These are phyloP conservation scores for Silene uniflora DNA, from an alignment of 148 eudicot species.

Conservation along the genomic window DNA sequence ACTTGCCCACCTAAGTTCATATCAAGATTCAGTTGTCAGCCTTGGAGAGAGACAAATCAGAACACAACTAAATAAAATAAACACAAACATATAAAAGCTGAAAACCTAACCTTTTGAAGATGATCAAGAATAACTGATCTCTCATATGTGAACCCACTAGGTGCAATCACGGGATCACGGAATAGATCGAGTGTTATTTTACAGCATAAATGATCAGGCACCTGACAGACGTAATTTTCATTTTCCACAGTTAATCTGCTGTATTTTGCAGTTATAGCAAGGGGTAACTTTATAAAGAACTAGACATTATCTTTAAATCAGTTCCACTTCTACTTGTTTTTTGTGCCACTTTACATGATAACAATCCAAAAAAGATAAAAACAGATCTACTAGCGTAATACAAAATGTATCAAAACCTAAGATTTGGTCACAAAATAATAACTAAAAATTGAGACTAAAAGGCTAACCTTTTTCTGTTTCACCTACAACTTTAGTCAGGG, in stretches of 20 bases:
- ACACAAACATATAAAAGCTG: neutral
- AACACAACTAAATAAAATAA: neutral
- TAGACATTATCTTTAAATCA: too few species aligned
- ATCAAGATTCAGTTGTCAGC: constrained; percentile 9
- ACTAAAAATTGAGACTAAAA: neutral
- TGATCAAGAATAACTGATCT: constrained; percentile 78
- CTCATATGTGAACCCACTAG: constrained; percentile 88
- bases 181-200: constrained; percentile 78
- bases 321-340: neutral
- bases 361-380: neutral
- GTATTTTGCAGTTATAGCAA: neutral
- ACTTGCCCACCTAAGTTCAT: constrained; percentile 58
- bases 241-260: neutral
- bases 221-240: constrained; percentile 40
- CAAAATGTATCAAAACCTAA: too few species aligned
- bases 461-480: neutral
- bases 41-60: neutral
- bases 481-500: neutral
- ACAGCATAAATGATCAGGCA: constrained; percentile 86
- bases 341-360: neutral
- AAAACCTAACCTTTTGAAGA: constrained; percentile 55
- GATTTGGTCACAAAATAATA: too few species aligned
- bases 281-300: too few species aligned
- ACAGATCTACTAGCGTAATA: neutral
- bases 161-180: constrained; percentile 92